These are phyloP conservation scores for Kluyveromyces aestuarii DNA, from an alignment of 805 yeast genomes.

Conservation along the genomic window DNA sequence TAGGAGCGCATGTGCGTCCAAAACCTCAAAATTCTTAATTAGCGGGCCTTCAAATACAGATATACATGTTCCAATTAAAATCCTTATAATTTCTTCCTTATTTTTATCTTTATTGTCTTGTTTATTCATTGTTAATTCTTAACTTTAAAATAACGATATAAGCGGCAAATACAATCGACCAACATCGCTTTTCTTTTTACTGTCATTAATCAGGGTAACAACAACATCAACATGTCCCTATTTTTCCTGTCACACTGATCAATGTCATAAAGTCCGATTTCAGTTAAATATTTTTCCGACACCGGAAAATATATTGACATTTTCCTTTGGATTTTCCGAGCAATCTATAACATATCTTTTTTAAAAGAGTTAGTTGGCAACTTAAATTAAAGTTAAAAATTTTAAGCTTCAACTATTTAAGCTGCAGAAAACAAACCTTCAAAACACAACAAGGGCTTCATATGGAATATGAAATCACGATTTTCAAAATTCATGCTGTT, in stretches of 20 bases:
- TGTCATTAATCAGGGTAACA: neutral
- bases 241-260: neutral
- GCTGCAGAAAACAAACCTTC: too few relatives aligned
- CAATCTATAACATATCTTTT: neutral
- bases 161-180: neutral
- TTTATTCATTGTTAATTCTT: too few relatives aligned
- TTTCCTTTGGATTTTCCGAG: neutral
- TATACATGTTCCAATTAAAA: too few relatives aligned
- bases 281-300: neutral
- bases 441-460: too few relatives aligned
- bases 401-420: neutral
- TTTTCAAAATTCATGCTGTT: too few relatives aligned
- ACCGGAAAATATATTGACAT: neutral
- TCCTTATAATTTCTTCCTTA: neutral
- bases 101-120: neutral
- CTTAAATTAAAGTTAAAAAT: too few relatives aligned
- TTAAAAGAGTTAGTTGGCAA: too few relatives aligned
- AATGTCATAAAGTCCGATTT: neutral
- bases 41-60: neutral
- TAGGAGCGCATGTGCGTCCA: slow-evolving; percentile 47
- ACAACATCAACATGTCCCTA: neutral
- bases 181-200: neutral
- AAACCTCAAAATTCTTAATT: neutral
- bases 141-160: neutral
- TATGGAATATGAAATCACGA: too few relatives aligned